phyloP scores from a whole-genome alignment of 106 monocot genomes.

The Dendrobium catenatum region DNA sequence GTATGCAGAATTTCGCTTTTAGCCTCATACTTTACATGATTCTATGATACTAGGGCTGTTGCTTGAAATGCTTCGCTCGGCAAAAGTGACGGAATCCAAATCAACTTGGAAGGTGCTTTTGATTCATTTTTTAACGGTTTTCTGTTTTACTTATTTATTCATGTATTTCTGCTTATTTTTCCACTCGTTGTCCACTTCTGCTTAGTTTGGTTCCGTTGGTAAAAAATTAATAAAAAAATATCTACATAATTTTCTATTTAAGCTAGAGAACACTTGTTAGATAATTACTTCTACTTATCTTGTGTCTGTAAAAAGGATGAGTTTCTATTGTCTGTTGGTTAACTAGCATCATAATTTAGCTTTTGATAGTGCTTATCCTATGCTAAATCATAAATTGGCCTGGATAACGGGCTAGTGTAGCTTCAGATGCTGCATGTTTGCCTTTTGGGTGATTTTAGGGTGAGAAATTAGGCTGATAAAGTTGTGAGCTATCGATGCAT shows the following conservation, averaged over 20 bases:
- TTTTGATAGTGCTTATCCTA: not conserved
- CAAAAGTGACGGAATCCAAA: conserved; percentile 36
- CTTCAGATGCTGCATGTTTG: not conserved
- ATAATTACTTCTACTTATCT: not conserved
- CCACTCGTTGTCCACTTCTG: not conserved
- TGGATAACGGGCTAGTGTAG: not conserved
- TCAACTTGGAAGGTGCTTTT: conserved; percentile 34
- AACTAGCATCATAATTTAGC: not conserved
- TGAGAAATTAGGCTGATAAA: not conserved
- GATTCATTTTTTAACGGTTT: not conserved
- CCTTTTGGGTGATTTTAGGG: not conserved
- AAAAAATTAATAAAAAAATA: not conserved
- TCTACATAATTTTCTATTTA: not conserved
- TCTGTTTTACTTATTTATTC: conserved; percentile 1
- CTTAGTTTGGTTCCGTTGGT: not conserved
- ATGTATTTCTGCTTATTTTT: not conserved
- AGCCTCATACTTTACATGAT: not conserved
- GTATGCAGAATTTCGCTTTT: not conserved
- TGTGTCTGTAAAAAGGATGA: not conserved
- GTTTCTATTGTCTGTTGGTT: not conserved
- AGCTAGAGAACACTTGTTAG: not conserved
- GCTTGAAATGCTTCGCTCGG: conserved; percentile 35
- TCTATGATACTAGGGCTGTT: conserved; percentile 22
- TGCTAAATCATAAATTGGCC: not conserved
- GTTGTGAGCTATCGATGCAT: not conserved